Evolutionary conservation across 164 flowering plant species (phyloP).

Genomic region (Chloranthus sessilifolius): DNA sequence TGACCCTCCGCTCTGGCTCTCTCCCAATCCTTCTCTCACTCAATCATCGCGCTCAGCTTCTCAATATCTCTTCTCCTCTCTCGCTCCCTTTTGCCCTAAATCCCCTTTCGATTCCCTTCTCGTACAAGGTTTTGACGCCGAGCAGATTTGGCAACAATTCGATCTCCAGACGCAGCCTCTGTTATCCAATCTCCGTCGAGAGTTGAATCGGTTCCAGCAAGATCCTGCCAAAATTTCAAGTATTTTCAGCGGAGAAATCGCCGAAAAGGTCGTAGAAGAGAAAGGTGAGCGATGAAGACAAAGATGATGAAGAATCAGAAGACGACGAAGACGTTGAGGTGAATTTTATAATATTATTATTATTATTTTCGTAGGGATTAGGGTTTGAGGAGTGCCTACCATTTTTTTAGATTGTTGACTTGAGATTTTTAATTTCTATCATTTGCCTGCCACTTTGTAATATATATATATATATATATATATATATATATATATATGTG

Average conservation of each 20-base stretch:
- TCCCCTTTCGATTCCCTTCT: conserved; percentile 59
- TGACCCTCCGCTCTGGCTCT: conserved; percentile 54
- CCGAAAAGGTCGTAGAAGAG: too few species aligned
- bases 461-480: too few species aligned
- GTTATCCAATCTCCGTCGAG: conserved; percentile 36
- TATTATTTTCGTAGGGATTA: too few species aligned
- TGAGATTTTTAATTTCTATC: too few species aligned
- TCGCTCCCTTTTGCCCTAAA: conserved; percentile 57
- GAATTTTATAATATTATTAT: too few species aligned
- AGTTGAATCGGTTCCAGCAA: conserved; percentile 46
- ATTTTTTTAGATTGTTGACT: too few species aligned
- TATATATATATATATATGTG: too few species aligned
- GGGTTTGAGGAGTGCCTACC: too few species aligned
- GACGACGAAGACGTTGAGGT: too few species aligned
- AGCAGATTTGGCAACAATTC: conserved; percentile 95
- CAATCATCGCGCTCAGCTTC: conserved; percentile 48
- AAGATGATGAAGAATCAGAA: too few species aligned
- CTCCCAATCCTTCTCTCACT: conserved; percentile 43
- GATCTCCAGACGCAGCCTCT: conserved; percentile 65
- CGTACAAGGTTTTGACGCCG: conserved; percentile 73
- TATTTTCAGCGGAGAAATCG: conserved; percentile 24
- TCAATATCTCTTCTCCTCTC: conserved; percentile 41
- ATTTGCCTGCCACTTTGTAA: too few species aligned
- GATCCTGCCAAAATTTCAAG: conserved; percentile 41
- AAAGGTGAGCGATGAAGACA: too few species aligned